Evolutionary conservation across 2,329 filamentous ascomycete species (phyloP).

Genomic region (Paecilomyces variotii): DNA sequence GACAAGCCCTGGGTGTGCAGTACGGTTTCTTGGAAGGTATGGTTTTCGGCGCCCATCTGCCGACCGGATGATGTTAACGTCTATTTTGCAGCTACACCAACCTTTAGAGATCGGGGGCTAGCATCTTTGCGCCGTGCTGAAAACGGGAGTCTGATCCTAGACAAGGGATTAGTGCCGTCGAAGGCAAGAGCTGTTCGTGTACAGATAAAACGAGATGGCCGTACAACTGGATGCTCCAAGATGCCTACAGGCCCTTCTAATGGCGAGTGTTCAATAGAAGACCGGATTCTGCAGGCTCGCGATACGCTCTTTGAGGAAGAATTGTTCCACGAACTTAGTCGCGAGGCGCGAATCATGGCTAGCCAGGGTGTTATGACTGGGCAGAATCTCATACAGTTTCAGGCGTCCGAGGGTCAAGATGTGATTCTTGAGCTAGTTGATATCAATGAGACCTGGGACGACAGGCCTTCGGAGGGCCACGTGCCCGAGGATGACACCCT

Average conservation of each 20-base stretch:
- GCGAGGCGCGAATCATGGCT: constrained; percentile 67
- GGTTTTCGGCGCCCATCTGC: constrained; percentile 5
- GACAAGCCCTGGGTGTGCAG: constrained; percentile 69
- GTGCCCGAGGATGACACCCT: constrained; percentile 29
- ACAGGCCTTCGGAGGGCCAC: constrained; percentile 16
- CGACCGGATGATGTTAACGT: neutral
- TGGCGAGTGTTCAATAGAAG: constrained; percentile 21
- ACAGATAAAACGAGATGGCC: constrained; percentile 51
- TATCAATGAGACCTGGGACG: constrained; percentile 38
- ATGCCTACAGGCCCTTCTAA: constrained; percentile 9
- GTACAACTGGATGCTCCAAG: constrained; percentile 49
- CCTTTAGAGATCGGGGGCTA: constrained; percentile 63
- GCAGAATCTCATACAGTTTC: constrained; percentile 50
- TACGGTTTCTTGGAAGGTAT: constrained; percentile 78
- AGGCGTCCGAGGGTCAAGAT: constrained; percentile 45
- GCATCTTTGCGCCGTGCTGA: constrained; percentile 68
- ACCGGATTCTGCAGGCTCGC: constrained; percentile 35
- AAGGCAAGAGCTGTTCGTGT: constrained; percentile 59
- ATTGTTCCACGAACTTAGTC: constrained; percentile 79
- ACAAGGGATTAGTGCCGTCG: constrained; percentile 47
- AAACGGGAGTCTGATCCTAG: constrained; percentile 68
- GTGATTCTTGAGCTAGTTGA: constrained; percentile 62
- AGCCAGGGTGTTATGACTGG: constrained; percentile 62
- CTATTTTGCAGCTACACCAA: constrained; percentile 37
- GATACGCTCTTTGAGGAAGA: constrained; percentile 57